phyloP scores from a whole-genome alignment of 2,329 filamentous ascomycete species.

The Dendrostoma leiphaemia region DNA sequence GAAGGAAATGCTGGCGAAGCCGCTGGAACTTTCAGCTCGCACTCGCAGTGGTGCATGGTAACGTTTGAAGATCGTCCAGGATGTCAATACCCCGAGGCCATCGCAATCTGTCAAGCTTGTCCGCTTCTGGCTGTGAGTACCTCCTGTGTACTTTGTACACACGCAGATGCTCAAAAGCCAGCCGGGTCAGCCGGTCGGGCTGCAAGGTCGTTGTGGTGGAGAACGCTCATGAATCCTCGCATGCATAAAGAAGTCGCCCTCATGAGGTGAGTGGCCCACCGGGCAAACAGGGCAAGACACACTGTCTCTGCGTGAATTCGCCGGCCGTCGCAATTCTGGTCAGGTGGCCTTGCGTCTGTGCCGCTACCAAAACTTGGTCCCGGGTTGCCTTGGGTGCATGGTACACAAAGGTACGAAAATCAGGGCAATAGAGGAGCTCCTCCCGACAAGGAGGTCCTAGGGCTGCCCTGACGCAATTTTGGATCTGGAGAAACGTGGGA shows the following conservation, averaged over 20 bases:
- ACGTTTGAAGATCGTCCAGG: background rate
- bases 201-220: background rate
- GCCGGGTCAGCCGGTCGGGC: background rate
- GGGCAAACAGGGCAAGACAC: too few relatives aligned
- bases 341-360: conserved; percentile 5
- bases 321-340: background rate
- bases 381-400: background rate
- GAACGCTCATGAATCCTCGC: too few relatives aligned
- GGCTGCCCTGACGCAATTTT: conserved; percentile 19
- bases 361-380: background rate
- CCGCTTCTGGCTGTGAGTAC: too few relatives aligned
- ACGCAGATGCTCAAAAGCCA: background rate
- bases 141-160: too few relatives aligned
- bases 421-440: background rate
- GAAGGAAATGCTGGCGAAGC: background rate
- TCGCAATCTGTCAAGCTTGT: too few relatives aligned
- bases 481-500: conserved; percentile 20
- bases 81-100: background rate
- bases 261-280: too few relatives aligned
- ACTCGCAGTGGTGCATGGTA: background rate
- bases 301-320: background rate
- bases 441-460: conserved; percentile 3
- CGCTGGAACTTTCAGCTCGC: background rate
- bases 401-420: conserved; percentile 17
- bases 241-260: too few relatives aligned